Base-by-base conservation (phyloP, 257 asterid species). In the Solanum rostratum region DNA sequence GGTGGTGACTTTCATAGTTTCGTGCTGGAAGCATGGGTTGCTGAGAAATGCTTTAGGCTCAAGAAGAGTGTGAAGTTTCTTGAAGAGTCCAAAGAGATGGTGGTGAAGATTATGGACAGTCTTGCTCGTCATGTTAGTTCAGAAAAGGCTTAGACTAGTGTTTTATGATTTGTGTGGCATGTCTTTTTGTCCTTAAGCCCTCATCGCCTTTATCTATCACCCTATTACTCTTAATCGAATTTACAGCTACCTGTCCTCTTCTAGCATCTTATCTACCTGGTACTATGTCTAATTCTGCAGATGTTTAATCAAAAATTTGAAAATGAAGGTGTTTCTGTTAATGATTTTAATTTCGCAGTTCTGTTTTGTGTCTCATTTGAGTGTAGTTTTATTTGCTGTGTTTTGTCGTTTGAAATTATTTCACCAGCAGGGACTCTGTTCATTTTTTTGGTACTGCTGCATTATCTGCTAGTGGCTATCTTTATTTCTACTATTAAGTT, bases 1-100 rank as follows among this genome's bases (percentile, higher is more conserved):
- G 85, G 82, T 15, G 49, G 83, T 52, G 83, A 86, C 4, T 19
- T 27, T 1, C 86, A 86, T 22, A 22, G 46, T 65, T 82, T 84
- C 84, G 2, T 86, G 2, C 85, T 69, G 41, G 90, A 87, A 29
- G 22, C 88, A 16, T 0, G 41, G 5, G 24, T 70, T 84, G 89
- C 87, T 0, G 89, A 82, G 11, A 85, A 54, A 70, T 30, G 86
- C 2, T 27, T 41, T 2, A 60, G 82, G 19, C 45, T 84, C 71
- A 82, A 30, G 0, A 29, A n/a, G 30, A 84, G 90, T 55, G 68
- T 82, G 52, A 63, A 50, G 37, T 14, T 88, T 70, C 83, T 89
- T 1, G 73, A 63, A 55, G 88, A 89, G 50, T 50, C 87, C 0
- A 86, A 54, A 81, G 86, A 86, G 37, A 85, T 30, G 19, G 86